These are phyloP conservation scores for Penicillium pancosmium DNA, from an alignment of 495 filamentous ascomycete species.

Conservation along the genomic window DNA sequence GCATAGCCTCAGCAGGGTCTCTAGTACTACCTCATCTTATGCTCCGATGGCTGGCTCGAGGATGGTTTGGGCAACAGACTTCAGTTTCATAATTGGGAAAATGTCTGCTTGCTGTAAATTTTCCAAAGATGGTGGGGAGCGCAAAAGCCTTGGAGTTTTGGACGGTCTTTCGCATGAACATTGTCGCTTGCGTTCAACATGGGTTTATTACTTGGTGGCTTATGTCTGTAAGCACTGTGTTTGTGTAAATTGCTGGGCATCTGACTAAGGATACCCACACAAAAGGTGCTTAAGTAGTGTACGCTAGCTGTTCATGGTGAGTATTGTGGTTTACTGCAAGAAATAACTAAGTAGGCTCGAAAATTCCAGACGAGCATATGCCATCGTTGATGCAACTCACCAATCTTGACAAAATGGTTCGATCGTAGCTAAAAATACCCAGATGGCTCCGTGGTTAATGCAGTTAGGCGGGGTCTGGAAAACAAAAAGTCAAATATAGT, in stretches of 20 bases:
- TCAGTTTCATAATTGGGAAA: neutral
- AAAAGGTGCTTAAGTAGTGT: neutral
- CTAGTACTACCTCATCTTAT: slow-evolving; percentile 15
- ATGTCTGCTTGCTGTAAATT: neutral
- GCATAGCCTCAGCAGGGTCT: slow-evolving; percentile 12
- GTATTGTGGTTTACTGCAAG: neutral
- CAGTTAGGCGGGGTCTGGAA: neutral
- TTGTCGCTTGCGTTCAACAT: neutral
- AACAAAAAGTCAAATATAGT: slow-evolving; percentile 1
- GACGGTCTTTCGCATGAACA: neutral
- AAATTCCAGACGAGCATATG: no score
- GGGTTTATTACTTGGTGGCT: slow-evolving; percentile 14
- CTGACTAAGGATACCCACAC: slow-evolving; percentile 5
- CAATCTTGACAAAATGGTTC: neutral
- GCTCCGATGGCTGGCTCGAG: slow-evolving; percentile 15
- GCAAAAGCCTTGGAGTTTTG: neutral
- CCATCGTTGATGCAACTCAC: no score
- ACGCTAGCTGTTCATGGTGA: neutral
- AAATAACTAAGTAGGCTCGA: neutral
- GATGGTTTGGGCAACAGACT: neutral
- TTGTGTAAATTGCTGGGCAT: slow-evolving; percentile 20
- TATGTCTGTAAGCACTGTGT: slow-evolving; percentile 29
- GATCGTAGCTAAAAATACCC: slow-evolving; percentile 1
- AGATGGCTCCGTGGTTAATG: slow-evolving; percentile 1
- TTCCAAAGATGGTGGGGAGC: neutral